Evolutionary conservation across 768 basidiomycete species (phyloP).

Genomic region (Russula emetica): DNA sequence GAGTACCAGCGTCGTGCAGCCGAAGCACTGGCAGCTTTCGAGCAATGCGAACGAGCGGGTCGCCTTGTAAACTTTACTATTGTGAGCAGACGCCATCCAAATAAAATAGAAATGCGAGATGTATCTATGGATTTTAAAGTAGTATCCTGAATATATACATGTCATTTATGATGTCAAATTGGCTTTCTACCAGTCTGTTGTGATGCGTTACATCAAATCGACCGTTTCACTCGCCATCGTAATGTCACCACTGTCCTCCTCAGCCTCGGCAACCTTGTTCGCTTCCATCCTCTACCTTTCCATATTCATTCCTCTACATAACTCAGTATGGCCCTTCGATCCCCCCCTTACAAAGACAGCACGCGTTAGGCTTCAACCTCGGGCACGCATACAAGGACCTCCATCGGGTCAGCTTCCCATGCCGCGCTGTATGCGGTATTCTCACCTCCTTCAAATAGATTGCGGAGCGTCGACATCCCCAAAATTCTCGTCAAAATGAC

Average conservation of each 20-base stretch:
- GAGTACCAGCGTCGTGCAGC: no score
- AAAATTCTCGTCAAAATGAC: slow-evolving; percentile 74
- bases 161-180: no score
- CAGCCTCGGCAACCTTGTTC: slow-evolving; percentile 10
- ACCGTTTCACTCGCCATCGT: no score
- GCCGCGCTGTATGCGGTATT: neutral
- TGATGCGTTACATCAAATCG: no score
- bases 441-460: slow-evolving; percentile 42
- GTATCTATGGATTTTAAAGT: no score
- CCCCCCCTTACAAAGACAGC: slow-evolving; percentile 35
- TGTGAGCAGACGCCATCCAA: no score
- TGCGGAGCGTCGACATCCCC: slow-evolving; percentile 67
- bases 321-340: slow-evolving; percentile 14
- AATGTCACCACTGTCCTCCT: no score
- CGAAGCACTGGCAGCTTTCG: neutral
- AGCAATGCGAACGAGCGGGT: neutral
- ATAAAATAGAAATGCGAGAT: no score
- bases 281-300: slow-evolving; percentile 15
- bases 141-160: neutral
- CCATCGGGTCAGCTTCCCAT: slow-evolving; percentile 38
- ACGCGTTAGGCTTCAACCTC: slow-evolving; percentile 43
- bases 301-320: slow-evolving; percentile 15
- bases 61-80: neutral
- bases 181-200: no score
- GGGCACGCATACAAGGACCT: slow-evolving; percentile 56